A percentile compares a stretch with the other conserved stretches of the same genome.
phyloP scores from a whole-genome alignment of 768 basidiomycete genomes.

The Lactarius psammicola region DNA sequence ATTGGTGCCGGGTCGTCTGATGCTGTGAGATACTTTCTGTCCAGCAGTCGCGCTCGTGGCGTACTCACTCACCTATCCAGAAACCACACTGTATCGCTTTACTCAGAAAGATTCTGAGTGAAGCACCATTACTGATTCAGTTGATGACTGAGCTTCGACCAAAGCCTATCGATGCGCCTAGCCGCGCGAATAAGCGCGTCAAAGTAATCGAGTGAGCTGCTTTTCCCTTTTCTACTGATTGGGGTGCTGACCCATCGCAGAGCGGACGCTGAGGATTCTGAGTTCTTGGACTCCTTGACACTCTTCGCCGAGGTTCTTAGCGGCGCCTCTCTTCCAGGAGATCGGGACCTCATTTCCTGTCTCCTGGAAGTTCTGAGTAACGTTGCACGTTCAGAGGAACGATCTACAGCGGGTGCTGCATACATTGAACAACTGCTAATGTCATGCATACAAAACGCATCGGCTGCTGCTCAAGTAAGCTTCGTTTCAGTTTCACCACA shows the following conservation, averaged over 20 bases:
- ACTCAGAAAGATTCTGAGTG: slow-evolving; percentile 47
- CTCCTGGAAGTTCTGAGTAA: slow-evolving; percentile 72
- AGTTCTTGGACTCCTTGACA: slow-evolving; percentile 42
- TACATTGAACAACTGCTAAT: slow-evolving; percentile 84
- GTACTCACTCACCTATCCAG: slow-evolving; percentile 16
- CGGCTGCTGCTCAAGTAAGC: slow-evolving; percentile 55
- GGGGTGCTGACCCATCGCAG: slow-evolving; percentile 5
- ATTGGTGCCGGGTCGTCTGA: slow-evolving; percentile 48
- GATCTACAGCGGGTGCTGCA: slow-evolving; percentile 60
- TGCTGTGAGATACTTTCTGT: slow-evolving; percentile 42
- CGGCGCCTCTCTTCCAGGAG: slow-evolving; percentile 62
- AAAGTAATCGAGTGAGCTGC: slow-evolving; percentile 54
- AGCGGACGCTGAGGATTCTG: not conserved
- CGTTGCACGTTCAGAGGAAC: slow-evolving; percentile 55
- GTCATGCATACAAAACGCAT: slow-evolving; percentile 70
- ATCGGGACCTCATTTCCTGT: slow-evolving; percentile 65
- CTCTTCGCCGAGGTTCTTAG: slow-evolving; percentile 70
- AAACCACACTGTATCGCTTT: slow-evolving; percentile 43
- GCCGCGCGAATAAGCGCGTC: slow-evolving; percentile 61
- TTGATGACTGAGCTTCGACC: slow-evolving; percentile 55
- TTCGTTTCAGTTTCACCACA: slow-evolving; percentile 1
- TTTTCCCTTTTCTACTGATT: not conserved
- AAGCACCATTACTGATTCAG: slow-evolving; percentile 51
- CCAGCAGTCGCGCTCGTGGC: not conserved
- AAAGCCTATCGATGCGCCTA: slow-evolving; percentile 38